These are phyloP conservation scores for Wallacemonas sp. DNA, from an alignment of 208 protist species.

Conservation along the genomic window DNA sequence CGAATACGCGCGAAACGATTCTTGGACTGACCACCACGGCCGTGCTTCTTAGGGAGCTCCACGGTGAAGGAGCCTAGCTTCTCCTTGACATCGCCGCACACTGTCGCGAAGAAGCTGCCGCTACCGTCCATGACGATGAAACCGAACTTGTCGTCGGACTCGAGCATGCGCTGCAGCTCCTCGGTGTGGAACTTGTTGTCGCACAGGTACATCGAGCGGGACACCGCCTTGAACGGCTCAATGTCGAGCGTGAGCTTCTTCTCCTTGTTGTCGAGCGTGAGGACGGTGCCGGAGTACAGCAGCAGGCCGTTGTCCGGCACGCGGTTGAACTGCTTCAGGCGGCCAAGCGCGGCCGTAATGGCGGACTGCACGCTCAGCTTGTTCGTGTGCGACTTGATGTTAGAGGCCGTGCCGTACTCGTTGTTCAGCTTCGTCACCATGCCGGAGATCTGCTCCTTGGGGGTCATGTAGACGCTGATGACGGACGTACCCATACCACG, in stretches of 20 bases:
- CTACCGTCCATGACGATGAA: constrained; percentile 99
- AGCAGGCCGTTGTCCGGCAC: constrained; percentile 98
- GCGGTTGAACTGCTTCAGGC: constrained; percentile 93
- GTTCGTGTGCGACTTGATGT: constrained; percentile 99
- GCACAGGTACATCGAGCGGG: constrained; percentile 98
- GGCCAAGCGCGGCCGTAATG: constrained; percentile 88
- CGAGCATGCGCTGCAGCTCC: constrained; percentile 97
- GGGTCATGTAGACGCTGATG: constrained; percentile 99
- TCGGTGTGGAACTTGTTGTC: constrained; percentile 99
- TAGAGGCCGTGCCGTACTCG: constrained; percentile 99
- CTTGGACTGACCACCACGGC: constrained; percentile 99
- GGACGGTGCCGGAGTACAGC: constrained; percentile 99
- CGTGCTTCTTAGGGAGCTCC: constrained; percentile 99
- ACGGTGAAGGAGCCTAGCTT: constrained; percentile 99
- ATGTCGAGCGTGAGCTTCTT: constrained; percentile 99
- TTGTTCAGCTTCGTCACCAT: constrained; percentile 99
- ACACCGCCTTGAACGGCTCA: constrained; percentile 99
- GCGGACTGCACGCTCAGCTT: constrained; percentile 91
- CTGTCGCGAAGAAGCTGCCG: constrained; percentile 96
- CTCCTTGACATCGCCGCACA: constrained; percentile 97
- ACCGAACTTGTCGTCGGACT: constrained; percentile 99
- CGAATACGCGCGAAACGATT: constrained; percentile 99
- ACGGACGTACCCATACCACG: constrained; percentile 99
- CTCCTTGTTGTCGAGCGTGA: constrained; percentile 99
- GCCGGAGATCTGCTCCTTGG: constrained; percentile 97